phyloP scores from a whole-genome alignment of 208 protist genomes.

The Angomonas ambiguus region DNA sequence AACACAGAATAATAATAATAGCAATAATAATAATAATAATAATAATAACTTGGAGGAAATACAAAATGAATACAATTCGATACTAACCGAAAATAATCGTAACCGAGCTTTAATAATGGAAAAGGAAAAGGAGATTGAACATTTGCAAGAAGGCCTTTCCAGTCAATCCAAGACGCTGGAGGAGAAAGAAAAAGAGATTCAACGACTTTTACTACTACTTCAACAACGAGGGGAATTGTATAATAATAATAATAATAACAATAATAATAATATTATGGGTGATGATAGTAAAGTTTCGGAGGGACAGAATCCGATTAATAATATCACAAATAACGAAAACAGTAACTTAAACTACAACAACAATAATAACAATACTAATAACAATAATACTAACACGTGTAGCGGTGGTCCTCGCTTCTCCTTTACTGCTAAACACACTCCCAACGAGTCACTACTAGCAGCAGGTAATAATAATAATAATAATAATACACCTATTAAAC shows the following conservation, averaged over 20 bases:
- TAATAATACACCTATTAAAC: neutral
- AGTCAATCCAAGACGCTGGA: neutral
- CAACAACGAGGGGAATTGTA: no score
- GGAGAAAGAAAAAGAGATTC: slow-evolving; percentile 3
- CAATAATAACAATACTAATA: slow-evolving; percentile 3
- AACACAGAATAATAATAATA: neutral
- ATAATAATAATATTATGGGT: neutral
- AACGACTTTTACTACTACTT: neutral
- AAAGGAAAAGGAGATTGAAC: neutral
- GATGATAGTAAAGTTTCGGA: neutral
- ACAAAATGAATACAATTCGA: neutral
- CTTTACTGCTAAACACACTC: no score
- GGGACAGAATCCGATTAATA: neutral
- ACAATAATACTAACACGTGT: no score
- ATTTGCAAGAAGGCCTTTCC: neutral
- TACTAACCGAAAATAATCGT: neutral
- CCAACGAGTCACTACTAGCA: neutral
- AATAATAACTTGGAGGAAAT: neutral
- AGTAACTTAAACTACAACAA: neutral
- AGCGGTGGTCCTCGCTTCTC: no score
- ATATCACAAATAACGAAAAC: neutral
- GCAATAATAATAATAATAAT: slow-evolving; percentile 4
- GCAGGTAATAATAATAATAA: slow-evolving; percentile 1
- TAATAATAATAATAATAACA: neutral
- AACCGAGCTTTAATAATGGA: neutral